Percentiles rank a stretch among this genome's conserved stretches.
Conservation (phyloP, 1,284 basidiomycete species). For the Pascua guehoae region DNA sequence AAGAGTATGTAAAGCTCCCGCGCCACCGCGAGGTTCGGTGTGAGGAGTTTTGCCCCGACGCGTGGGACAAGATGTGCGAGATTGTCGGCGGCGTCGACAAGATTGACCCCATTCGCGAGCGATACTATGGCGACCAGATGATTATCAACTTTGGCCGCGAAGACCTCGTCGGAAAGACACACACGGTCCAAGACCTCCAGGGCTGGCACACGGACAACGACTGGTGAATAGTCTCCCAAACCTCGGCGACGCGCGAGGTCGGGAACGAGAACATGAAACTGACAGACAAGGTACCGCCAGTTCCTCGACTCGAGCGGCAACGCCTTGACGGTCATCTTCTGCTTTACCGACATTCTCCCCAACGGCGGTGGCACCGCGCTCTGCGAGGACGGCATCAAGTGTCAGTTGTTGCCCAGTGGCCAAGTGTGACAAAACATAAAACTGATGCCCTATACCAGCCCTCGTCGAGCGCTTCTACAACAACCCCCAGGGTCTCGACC, state of each 20-base stretch:
- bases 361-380: slow-evolving; percentile 28
- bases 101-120: slow-evolving; percentile 29
- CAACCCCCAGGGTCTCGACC: slow-evolving; percentile 33
- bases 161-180: slow-evolving; percentile 9
- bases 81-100: slow-evolving; percentile 34
- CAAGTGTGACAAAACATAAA: neutral
- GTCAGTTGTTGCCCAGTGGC: slow-evolving; percentile 11
- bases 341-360: slow-evolving; percentile 29
- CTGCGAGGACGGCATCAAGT: slow-evolving; percentile 27
- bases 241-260: neutral
- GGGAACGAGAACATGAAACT: neutral
- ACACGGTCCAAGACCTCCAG: slow-evolving; percentile 5
- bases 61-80: slow-evolving; percentile 34
- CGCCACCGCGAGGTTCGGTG: slow-evolving; percentile 28
- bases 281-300: slow-evolving; percentile 23
- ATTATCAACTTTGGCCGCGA: slow-evolving; percentile 34
- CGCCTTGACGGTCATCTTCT: slow-evolving; percentile 32
- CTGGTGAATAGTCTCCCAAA: slow-evolving; percentile 17
- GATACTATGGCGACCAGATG: slow-evolving; percentile 35
- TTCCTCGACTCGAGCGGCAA: slow-evolving; percentile 33
- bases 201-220: slow-evolving; percentile 38
- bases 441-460: slow-evolving; percentile 4
- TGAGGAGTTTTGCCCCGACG: slow-evolving; percentile 28
- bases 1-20: slow-evolving; percentile 34
- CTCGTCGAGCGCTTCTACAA: slow-evolving; percentile 25